phyloP scores from a whole-genome alignment of 2,329 filamentous ascomycete genomes.

The Aspergillus sp. region DNA sequence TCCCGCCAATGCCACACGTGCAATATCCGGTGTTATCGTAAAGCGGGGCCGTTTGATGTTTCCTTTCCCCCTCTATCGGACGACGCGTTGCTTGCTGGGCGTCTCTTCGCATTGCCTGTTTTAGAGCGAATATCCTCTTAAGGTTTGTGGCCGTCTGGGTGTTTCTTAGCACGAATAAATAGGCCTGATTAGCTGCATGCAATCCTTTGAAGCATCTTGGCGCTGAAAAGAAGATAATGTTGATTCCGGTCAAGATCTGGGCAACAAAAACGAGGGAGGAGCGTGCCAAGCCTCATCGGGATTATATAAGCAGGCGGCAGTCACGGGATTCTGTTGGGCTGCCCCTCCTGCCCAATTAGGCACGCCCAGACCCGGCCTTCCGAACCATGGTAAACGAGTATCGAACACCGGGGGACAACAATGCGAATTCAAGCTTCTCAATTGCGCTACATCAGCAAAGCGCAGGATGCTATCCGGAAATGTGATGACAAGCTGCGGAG shows the following conservation, averaged over 20 bases:
- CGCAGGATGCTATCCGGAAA: constrained; percentile 22
- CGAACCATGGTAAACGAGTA: neutral
- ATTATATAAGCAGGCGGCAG: neutral
- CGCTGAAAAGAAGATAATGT: too few species aligned
- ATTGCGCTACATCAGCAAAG: constrained; percentile 23
- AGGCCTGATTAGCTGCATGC: neutral
- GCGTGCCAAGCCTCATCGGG: neutral
- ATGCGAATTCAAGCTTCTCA: constrained; percentile 27
- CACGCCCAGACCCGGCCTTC: neutral
- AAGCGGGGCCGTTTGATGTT: neutral
- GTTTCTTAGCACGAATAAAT: neutral
- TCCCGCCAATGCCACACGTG: constrained; percentile 31
- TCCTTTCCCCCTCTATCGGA: neutral
- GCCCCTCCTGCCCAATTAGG: neutral
- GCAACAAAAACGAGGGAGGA: too few species aligned
- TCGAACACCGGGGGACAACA: neutral
- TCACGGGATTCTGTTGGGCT: neutral
- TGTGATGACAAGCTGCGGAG: constrained; percentile 22
- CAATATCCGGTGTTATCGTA: constrained; percentile 20
- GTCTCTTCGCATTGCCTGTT: neutral
- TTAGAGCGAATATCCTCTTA: neutral
- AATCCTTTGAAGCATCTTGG: neutral
- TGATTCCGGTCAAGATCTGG: too few species aligned
- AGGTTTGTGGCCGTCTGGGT: neutral
- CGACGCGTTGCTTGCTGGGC: neutral